Evolutionary conservation across 306 rosid species (phyloP).

Genomic region (Aeschynomene evenia): DNA sequence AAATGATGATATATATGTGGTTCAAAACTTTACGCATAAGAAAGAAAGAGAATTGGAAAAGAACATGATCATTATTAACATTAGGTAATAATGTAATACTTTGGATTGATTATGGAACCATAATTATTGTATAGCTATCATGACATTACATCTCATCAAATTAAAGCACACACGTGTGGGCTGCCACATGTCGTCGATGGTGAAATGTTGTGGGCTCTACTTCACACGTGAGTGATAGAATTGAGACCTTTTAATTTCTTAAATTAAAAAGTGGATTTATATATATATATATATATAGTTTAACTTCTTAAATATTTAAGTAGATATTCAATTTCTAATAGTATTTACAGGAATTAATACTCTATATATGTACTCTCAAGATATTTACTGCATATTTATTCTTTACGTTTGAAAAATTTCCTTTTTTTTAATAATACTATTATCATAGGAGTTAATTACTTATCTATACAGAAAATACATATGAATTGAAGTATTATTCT

Average conservation of each 20-base stretch:
- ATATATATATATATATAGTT: no score
- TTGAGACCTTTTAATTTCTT: constrained; percentile 27
- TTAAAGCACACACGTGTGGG: constrained; percentile 46
- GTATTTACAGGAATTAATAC: no score
- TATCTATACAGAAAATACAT: no score
- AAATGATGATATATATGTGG: background rate
- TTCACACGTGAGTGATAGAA: constrained; percentile 56
- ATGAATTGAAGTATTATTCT: no score
- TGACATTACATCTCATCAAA: constrained; percentile 6
- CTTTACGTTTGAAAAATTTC: no score
- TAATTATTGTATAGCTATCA: background rate
- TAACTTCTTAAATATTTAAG: no score
- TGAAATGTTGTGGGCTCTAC: constrained; percentile 47
- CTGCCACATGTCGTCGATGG: constrained; percentile 32
- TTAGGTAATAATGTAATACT: background rate
- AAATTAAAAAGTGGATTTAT: constrained; percentile 18
- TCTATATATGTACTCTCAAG: no score
- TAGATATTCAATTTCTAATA: no score
- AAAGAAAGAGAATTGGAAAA: background rate
- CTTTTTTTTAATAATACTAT: no score
- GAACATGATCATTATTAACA: background rate
- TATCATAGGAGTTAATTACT: no score
- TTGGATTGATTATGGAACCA: background rate
- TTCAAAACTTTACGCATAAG: background rate
- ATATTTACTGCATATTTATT: no score